A percentile compares a stretch with the other conserved stretches of the same genome.
Conservation (phyloP, 2,329 filamentous ascomycete species). For the Colletotrichum noveboracense region DNA sequence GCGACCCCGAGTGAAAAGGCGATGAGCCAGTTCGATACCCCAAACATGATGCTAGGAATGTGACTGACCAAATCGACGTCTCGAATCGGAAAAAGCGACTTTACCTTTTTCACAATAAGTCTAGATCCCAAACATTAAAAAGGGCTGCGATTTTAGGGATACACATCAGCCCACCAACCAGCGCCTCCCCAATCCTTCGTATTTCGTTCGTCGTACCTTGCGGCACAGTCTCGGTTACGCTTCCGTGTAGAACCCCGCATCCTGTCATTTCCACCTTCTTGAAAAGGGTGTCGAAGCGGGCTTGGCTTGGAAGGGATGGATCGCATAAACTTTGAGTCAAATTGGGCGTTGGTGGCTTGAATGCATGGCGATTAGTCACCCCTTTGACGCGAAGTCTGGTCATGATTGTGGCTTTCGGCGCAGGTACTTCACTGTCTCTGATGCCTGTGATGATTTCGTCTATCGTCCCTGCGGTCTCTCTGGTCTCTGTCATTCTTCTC, state of each 20-base stretch:
- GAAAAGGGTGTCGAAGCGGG: not conserved
- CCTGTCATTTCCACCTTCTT: not conserved
- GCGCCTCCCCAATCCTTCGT: not conserved
- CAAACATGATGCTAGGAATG: not conserved
- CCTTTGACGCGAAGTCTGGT: not conserved
- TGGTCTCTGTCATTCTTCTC: not conserved
- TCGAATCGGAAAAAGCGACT: not conserved
- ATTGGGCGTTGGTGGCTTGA: not conserved
- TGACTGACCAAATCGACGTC: too few species aligned
- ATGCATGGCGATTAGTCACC: not conserved
- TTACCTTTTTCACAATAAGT: not conserved
- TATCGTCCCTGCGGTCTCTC: accelerated
- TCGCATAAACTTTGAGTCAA: not conserved
- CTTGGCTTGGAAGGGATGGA: not conserved
- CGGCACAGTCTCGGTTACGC: not conserved
- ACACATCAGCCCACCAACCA: not conserved
- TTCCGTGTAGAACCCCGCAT: not conserved
- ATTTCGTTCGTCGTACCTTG: not conserved
- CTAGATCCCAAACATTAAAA: not conserved
- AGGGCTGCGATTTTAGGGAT: not conserved
- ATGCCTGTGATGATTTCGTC: not conserved
- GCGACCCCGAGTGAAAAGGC: not conserved
- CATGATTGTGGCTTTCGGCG: not conserved
- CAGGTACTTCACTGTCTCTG: not conserved
- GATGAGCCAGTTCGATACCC: not conserved